These are phyloP conservation scores for Thielaviopsis populi DNA, from an alignment of 2,329 filamentous ascomycete genomes.

Conservation along the genomic window DNA sequence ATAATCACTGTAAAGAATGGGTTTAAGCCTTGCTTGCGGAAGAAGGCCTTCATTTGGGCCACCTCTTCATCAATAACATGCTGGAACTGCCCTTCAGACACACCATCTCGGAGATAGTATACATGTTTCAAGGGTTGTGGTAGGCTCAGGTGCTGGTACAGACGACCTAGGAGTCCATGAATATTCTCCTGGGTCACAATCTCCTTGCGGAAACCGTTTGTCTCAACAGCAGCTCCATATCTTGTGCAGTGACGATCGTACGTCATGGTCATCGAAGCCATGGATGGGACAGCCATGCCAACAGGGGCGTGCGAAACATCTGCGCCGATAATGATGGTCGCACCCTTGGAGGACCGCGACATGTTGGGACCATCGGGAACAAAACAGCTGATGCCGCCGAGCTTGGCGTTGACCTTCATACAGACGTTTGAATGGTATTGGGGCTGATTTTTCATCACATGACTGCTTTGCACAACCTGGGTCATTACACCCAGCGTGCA, in stretches of 20 bases:
- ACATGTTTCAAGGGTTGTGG: slow-evolving; percentile 27
- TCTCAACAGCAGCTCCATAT: slow-evolving; percentile 66
- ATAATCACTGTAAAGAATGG: slow-evolving; percentile 73
- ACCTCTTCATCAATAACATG: slow-evolving; percentile 73
- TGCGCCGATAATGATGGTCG: slow-evolving; percentile 72
- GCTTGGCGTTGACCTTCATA: slow-evolving; percentile 95
- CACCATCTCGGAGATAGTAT: slow-evolving; percentile 87
- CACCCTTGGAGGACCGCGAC: neutral
- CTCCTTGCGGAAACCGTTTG: slow-evolving; percentile 70
- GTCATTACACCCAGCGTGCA: slow-evolving; percentile 71
- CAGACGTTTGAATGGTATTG: slow-evolving; percentile 90
- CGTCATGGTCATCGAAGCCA: slow-evolving; percentile 77
- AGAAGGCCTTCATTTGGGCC: slow-evolving; percentile 46
- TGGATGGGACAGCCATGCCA: slow-evolving; percentile 52
- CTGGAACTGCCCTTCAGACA: slow-evolving; percentile 71
- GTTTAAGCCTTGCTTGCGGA: slow-evolving; percentile 29
- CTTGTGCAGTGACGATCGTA: slow-evolving; percentile 55
- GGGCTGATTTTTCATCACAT: slow-evolving; percentile 53
- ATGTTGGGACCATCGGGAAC: slow-evolving; percentile 24
- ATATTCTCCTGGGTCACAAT: slow-evolving; percentile 58
- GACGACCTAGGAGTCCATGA: slow-evolving; percentile 45
- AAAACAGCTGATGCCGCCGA: slow-evolving; percentile 61
- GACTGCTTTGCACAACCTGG: slow-evolving; percentile 60
- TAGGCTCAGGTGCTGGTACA: slow-evolving; percentile 37
- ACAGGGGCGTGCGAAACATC: slow-evolving; percentile 78